Base-by-base conservation (phyloP, 805 yeast genomes). In the Barnettozyma californica region DNA sequence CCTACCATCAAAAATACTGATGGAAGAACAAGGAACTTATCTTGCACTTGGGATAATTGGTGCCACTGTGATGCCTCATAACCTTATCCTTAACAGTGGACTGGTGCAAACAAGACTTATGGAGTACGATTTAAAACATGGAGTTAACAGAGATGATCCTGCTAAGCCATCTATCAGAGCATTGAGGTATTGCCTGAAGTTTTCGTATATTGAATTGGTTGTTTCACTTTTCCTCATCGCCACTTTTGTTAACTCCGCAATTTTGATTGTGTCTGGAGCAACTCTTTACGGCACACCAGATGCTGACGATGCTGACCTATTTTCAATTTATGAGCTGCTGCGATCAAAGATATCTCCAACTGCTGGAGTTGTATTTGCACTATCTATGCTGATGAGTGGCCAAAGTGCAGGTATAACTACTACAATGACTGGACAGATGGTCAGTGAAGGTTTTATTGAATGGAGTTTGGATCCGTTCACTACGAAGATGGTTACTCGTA, bases 31-130 rank as follows among this genome's bases (percentile, higher is more conserved):
- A 59, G 94, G 95, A 0, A 67, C 87, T 26, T 89, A 83, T 60
- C 68, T 88, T 19, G 80, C 92, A 21, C 72, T 91, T 55, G 96
- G 95, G 23, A 87, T 90, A 43, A 71, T 89, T 46, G 97, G 97
- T 21, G 96, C 97, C 10, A 90, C 96, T 0, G 96, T 90, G 21
- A 90, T 90, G 97, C 97, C 97, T 2, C 96, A 90, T 61, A 83
- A 91, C 1, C 69, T 90, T 44, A 88, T 85, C 58, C 69, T 90
- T 48, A 96, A 96, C 1, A 84, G 94, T 0, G 92, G 94, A 6
- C 70, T 90, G 44, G 97, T 89, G 7, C 95, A 89, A 63, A 87
- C 96, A 21, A 76, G 97, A 54, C 70, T 90, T 40, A 75, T 76
- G 55, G 95, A 87, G 26, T 89, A 72, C 57, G 97, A 90, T 63